Evolutionary conservation across 73 alveolate species (phyloP).

Genomic region (Tetrahymena malaccensis): DNA sequence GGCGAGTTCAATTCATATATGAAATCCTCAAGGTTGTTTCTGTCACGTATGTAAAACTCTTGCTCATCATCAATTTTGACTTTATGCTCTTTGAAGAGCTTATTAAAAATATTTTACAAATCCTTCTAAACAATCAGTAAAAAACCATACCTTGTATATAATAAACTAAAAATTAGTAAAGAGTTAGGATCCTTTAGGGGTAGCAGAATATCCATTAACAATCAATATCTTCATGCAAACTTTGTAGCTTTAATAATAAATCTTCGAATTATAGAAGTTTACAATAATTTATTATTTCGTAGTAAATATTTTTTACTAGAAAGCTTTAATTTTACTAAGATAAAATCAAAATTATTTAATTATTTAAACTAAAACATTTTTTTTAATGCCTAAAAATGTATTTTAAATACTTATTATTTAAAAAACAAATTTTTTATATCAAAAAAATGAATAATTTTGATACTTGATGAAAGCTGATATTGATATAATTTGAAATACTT

Average conservation of each 20-base stretch:
- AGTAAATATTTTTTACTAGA: background rate
- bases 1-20: slow-evolving; percentile 53
- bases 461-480: no score
- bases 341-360: no score
- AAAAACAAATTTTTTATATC: no score
- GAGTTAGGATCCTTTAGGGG: background rate
- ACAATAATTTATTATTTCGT: background rate
- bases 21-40: slow-evolving; percentile 47
- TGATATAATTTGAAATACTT: no score
- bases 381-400: no score
- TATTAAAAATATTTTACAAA: background rate
- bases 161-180: background rate
- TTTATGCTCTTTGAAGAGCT: background rate
- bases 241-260: background rate
- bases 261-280: background rate
- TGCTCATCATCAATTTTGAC: slow-evolving; percentile 28
- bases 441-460: no score
- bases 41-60: slow-evolving; percentile 16
- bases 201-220: background rate
- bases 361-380: no score
- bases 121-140: background rate
- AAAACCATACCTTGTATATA: background rate
- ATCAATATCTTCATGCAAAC: background rate
- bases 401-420: no score
- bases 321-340: background rate